Conservation (phyloP, 805 yeast species). For the Ogataea parapolymorpha region DNA sequence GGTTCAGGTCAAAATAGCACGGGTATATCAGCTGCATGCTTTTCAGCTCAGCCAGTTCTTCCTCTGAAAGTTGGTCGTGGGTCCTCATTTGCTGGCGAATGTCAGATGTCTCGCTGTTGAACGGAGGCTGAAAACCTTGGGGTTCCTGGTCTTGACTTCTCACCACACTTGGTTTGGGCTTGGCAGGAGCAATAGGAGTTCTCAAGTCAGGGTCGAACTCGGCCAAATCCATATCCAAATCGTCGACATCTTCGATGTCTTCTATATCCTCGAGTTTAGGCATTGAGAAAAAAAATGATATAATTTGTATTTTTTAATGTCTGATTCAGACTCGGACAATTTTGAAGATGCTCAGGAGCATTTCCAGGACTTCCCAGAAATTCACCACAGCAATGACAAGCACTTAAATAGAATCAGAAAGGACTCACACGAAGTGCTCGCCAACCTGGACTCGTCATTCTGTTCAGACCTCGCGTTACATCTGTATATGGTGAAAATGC, state of each 20-base stretch:
- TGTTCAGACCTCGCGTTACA: slow-evolving; percentile 60
- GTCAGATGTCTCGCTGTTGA: slow-evolving; percentile 10
- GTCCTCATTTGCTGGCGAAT: slow-evolving; percentile 14
- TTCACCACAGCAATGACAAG: slow-evolving; percentile 1
- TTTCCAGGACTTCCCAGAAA: not conserved
- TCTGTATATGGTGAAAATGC: slow-evolving; percentile 54
- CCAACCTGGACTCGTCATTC: slow-evolving; percentile 46
- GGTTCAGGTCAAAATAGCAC: slow-evolving; percentile 79
- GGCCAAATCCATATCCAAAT: slow-evolving; percentile 90
- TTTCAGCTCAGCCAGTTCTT: slow-evolving; percentile 62
- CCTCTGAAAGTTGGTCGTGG: slow-evolving; percentile 39
- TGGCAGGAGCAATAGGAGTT: slow-evolving; percentile 68
- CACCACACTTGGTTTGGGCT: slow-evolving; percentile 55
- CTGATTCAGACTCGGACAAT: slow-evolving; percentile 10
- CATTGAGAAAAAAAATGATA: slow-evolving; percentile 33
- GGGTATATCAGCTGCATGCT: slow-evolving; percentile 80
- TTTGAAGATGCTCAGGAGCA: slow-evolving; percentile 14
- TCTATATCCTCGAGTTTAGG: slow-evolving; percentile 71
- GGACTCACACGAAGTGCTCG: slow-evolving; percentile 25
- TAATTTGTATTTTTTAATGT: slow-evolving; percentile 3
- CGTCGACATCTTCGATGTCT: slow-evolving; percentile 82
- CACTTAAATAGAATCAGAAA: slow-evolving; percentile 10
- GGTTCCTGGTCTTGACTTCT: slow-evolving; percentile 4
- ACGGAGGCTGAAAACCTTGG: not conserved
- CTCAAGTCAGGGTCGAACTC: slow-evolving; percentile 74